phyloP scores from a whole-genome alignment of 257 asterid species.

The Plantago major region DNA sequence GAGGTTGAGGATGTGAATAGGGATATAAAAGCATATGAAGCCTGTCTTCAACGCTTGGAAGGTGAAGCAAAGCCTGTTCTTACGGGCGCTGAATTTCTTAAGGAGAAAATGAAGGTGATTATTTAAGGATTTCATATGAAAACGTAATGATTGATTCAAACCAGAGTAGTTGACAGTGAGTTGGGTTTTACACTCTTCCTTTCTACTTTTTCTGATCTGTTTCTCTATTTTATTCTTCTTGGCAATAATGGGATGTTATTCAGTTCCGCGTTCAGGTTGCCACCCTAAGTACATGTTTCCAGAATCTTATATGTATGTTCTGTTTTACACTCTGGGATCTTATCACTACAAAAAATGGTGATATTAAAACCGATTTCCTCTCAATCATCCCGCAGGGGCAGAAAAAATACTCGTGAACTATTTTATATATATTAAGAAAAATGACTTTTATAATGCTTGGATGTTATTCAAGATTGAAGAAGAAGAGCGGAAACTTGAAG shows the following conservation, averaged over 20 bases:
- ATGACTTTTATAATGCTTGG: constrained; percentile 20
- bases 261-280: constrained; percentile 3
- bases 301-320: not conserved
- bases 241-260: not conserved
- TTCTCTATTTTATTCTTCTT: not conserved
- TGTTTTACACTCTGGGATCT: too few relatives aligned
- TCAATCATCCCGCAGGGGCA: not conserved
- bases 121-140: constrained; percentile 16
- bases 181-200: not conserved
- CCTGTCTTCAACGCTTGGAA: constrained; percentile 85
- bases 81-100: constrained; percentile 82
- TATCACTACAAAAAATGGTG: too few relatives aligned
- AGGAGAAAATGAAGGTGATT: constrained; percentile 86
- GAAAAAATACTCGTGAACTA: constrained; percentile 15
- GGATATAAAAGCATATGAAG: constrained; percentile 84
- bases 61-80: constrained; percentile 84
- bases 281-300: not conserved
- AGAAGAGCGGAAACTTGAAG: constrained; percentile 93
- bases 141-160: not conserved
- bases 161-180: too few relatives aligned
- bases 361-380: not conserved
- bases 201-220: not conserved
- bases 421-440: constrained; percentile 7
- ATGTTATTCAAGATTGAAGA: constrained; percentile 72
- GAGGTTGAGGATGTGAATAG: constrained; percentile 89